phyloP scores from a whole-genome alignment of 345 rosid species.

The Reutealis trisperma region DNA sequence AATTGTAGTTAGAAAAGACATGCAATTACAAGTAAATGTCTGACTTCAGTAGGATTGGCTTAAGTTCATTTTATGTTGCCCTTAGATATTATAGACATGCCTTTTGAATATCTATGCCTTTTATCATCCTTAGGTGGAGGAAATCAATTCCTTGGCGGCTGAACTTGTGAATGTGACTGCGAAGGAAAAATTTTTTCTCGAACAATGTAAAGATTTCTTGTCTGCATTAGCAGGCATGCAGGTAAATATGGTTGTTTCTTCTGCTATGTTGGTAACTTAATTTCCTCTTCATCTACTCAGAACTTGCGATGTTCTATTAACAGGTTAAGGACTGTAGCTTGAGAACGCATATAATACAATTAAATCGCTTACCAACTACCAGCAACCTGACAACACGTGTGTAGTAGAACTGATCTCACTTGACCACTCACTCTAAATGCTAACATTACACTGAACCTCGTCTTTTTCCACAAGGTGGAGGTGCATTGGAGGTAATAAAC shows the following conservation, averaged over 20 bases:
- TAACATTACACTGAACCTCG: slow-evolving; percentile 51
- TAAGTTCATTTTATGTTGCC: neutral
- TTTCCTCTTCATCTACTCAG: slow-evolving; percentile 14
- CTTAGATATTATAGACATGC: neutral
- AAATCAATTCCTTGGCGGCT: slow-evolving; percentile 55
- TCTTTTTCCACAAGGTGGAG: slow-evolving; percentile 39
- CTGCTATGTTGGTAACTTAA: neutral
- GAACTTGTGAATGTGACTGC: slow-evolving; percentile 66
- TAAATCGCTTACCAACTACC: slow-evolving; percentile 48
- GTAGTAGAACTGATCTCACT: slow-evolving; percentile 73
- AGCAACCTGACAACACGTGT: slow-evolving; percentile 65
- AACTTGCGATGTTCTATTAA: neutral
- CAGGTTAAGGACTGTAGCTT: slow-evolving; percentile 87
- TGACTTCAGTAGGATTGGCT: neutral
- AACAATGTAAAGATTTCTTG: slow-evolving; percentile 67
- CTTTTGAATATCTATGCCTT: neutral
- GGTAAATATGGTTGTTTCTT: slow-evolving; percentile 43
- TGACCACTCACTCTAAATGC: slow-evolving; percentile 64
- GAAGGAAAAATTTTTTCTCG: slow-evolving; percentile 68
- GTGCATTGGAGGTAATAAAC: slow-evolving; percentile 41
- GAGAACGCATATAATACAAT: slow-evolving; percentile 83
- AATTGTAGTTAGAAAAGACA: neutral
- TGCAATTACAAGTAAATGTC: neutral
- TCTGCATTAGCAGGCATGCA: slow-evolving; percentile 69
- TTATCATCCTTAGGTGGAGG: slow-evolving; percentile 63